Conservation (phyloP, 2,329 filamentous ascomycete species). For the Fusarium sp. region DNA sequence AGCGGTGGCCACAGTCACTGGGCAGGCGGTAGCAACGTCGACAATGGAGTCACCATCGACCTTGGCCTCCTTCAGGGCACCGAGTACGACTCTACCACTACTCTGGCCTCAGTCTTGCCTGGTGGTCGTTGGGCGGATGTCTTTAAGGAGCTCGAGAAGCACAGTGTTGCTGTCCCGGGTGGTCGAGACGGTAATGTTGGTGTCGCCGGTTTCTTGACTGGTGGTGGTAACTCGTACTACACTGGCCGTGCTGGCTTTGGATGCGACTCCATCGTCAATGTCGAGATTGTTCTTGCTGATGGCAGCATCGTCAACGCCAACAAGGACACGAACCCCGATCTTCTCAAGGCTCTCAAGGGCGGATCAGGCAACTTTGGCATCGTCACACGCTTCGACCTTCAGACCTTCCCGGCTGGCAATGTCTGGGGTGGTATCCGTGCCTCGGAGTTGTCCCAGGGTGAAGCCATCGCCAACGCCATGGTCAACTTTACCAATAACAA, state of each 20-base stretch:
- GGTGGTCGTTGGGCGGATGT: conserved; percentile 56
- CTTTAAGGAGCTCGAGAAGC: conserved; percentile 40
- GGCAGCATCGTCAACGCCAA: conserved; percentile 56
- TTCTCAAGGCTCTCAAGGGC: conserved; percentile 58
- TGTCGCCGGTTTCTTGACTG: conserved; percentile 43
- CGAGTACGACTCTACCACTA: conserved; percentile 30
- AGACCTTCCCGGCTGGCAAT: background rate
- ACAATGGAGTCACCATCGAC: conserved; percentile 43
- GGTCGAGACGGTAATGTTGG: conserved; percentile 52
- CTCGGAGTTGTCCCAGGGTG: conserved; percentile 23
- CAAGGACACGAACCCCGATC: conserved; percentile 48
- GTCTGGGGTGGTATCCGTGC: conserved; percentile 24
- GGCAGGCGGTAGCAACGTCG: conserved; percentile 40
- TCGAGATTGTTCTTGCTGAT: conserved; percentile 55
- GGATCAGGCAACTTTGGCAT: conserved; percentile 58
- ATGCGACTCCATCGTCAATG: conserved; percentile 53
- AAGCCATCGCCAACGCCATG: conserved; percentile 21
- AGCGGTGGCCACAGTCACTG: conserved; percentile 48
- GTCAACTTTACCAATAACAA: conserved; percentile 29
- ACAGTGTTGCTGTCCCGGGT: conserved; percentile 54
- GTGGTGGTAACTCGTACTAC: conserved; percentile 45
- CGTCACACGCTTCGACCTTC: conserved; percentile 44
- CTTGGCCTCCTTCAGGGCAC: conserved; percentile 42
- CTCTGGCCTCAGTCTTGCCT: conserved; percentile 45
- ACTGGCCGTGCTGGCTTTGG: conserved; percentile 49